Evolutionary conservation across 2,329 filamentous ascomycete genomes (phyloP).

Genomic region (Hypomyces rosellus): DNA sequence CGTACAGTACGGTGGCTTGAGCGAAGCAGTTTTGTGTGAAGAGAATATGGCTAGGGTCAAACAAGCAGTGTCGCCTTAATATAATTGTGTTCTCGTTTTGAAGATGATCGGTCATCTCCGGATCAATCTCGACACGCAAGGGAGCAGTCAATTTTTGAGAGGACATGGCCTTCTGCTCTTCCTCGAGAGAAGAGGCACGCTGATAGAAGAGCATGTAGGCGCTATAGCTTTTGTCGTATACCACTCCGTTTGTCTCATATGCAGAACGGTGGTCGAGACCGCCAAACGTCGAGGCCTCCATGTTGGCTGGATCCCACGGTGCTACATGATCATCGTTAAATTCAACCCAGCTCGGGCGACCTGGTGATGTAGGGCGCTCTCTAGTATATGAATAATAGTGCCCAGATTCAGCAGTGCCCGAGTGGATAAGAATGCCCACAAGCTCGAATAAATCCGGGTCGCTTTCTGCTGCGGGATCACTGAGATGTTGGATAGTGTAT

Average conservation of each 20-base stretch:
- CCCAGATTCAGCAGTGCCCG: constrained; percentile 85
- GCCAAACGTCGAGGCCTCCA: constrained; percentile 77
- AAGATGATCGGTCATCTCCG: constrained; percentile 52
- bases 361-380: constrained; percentile 56
- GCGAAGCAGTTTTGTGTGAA: constrained; percentile 61
- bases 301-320: constrained; percentile 64
- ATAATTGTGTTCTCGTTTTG: constrained; percentile 65
- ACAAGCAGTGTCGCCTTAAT: constrained; percentile 71
- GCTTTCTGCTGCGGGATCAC: constrained; percentile 48
- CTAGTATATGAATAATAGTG: constrained; percentile 97
- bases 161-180: constrained; percentile 42
- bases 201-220: constrained; percentile 99
- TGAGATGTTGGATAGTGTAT: constrained; percentile 83
- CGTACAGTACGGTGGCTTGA: constrained; percentile 45
- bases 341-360: constrained; percentile 65
- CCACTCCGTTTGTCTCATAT: constrained; percentile 38
- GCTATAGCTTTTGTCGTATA: constrained; percentile 68
- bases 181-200: constrained; percentile 59
- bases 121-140: constrained; percentile 39
- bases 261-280: constrained; percentile 52
- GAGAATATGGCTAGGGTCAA: constrained; percentile 62
- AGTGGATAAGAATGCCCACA: constrained; percentile 90
- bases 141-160: constrained; percentile 24
- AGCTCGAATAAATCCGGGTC: constrained; percentile 80
- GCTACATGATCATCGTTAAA: constrained; percentile 89